Conservation (phyloP, 768 basidiomycete genomes). For the Hygrophorus russula region DNA sequence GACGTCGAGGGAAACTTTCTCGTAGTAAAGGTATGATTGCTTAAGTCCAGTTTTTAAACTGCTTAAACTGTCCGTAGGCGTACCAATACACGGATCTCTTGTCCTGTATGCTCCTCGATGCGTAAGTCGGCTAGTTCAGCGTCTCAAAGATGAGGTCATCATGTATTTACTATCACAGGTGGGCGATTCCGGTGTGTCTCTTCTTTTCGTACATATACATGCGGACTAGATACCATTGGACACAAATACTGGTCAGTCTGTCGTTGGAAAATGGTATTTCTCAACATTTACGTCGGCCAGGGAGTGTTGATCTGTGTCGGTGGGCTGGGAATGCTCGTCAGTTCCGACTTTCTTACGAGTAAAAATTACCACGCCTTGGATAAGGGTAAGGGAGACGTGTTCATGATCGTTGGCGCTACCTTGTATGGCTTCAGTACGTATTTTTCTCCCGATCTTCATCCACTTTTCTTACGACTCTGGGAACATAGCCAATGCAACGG, state of each 20-base stretch:
- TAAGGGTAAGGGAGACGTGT: slow-evolving; percentile 71
- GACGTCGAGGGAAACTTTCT: slow-evolving; percentile 88
- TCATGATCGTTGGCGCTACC: slow-evolving; percentile 80
- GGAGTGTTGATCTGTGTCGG: slow-evolving; percentile 63
- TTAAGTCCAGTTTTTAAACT: slow-evolving; percentile 1
- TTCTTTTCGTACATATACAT: slow-evolving; percentile 79
- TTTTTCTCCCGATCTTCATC: background rate
- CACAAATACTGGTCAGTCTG: slow-evolving; percentile 55
- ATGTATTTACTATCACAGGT: slow-evolving; percentile 27
- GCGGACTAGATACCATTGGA: slow-evolving; percentile 73
- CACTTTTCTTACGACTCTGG: no score
- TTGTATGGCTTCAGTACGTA: slow-evolving; percentile 77
- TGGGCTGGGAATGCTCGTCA: slow-evolving; percentile 73
- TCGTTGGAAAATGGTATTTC: background rate
- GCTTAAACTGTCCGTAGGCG: slow-evolving; percentile 29
- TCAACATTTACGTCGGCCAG: slow-evolving; percentile 19
- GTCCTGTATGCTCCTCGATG: slow-evolving; percentile 88
- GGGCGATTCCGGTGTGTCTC: slow-evolving; percentile 85
- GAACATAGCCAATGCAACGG: slow-evolving; percentile 67
- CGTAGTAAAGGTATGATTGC: slow-evolving; percentile 53
- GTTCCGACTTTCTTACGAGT: slow-evolving; percentile 64
- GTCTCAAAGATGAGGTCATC: background rate
- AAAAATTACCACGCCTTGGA: slow-evolving; percentile 60
- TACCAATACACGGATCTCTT: slow-evolving; percentile 81
- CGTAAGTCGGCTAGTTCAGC: slow-evolving; percentile 31